Evolutionary conservation across 176 grass and related monocot species (phyloP).

Genomic region (Lolium rigidum): DNA sequence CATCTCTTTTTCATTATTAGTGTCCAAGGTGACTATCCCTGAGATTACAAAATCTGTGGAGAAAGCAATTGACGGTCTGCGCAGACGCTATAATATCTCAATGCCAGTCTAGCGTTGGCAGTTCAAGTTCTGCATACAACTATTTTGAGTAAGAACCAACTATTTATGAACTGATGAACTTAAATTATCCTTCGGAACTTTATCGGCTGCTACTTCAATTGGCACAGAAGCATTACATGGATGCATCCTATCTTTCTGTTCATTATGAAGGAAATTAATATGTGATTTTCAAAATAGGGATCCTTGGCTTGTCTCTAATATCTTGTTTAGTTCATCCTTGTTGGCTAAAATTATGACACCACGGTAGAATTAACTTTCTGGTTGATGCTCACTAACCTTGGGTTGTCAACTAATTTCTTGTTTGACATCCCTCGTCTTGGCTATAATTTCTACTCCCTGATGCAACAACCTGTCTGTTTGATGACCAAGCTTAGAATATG

Average conservation of each 20-base stretch:
- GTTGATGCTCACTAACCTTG: conserved; percentile 7
- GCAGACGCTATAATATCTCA: conserved; percentile 51
- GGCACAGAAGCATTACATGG: not conserved
- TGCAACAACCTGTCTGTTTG: not conserved
- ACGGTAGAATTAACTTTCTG: not conserved
- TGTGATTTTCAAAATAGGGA: too few species aligned
- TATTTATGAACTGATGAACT: not conserved
- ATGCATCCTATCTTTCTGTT: too few species aligned
- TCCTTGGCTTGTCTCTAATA: not conserved
- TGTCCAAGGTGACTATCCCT: conserved; percentile 59
- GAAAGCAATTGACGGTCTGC: conserved; percentile 49
- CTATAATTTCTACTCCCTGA: not conserved
- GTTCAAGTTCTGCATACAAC: conserved; percentile 21
- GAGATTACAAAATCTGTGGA: conserved; percentile 51
- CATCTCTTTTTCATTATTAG: conserved; percentile 41
- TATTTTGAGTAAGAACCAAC: conserved; percentile 45
- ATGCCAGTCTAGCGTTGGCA: conserved; percentile 37
- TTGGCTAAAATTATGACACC: not conserved
- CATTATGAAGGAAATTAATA: too few species aligned
- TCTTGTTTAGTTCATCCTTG: not conserved
- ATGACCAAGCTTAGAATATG: not conserved
- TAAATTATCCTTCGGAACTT: not conserved
- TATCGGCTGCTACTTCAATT: not conserved
- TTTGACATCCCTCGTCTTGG: not conserved
- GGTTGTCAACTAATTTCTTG: not conserved